Conservation (phyloP, 2,329 filamentous ascomycete genomes). For the Aspergillus felis region DNA sequence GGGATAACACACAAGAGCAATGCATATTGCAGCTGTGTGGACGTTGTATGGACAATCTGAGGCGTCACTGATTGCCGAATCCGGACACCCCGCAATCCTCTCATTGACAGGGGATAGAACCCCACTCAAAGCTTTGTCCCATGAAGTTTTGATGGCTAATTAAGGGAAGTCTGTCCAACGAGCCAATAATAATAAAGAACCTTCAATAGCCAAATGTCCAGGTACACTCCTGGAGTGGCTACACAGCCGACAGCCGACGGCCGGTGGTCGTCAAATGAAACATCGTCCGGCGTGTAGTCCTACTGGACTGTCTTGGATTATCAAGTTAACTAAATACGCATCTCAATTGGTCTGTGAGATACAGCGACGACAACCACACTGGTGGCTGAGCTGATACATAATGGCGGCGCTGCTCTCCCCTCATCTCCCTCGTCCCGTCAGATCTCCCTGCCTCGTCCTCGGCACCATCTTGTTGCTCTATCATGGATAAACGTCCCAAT, state of each 20-base stretch:
- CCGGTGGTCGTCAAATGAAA: neutral
- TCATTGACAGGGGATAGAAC: neutral
- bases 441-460: neutral
- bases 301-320: neutral
- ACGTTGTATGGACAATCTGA: neutral
- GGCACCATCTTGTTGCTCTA: neutral
- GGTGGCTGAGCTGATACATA: neutral
- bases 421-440: neutral
- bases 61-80: neutral
- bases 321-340: neutral
- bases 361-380: neutral
- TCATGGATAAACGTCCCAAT: conserved; percentile 48
- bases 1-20: neutral
- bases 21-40: neutral
- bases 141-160: neutral
- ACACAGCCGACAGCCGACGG: conserved; percentile 15
- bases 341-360: neutral
- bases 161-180: neutral
- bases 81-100: neutral
- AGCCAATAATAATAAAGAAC: neutral
- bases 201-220: neutral
- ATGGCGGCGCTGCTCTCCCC: neutral
- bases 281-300: neutral
- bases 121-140: neutral
- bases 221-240: neutral